These are phyloP conservation scores for Pseudogymnoascus pannorum DNA, from an alignment of 2,329 filamentous ascomycete genomes.

Conservation along the genomic window DNA sequence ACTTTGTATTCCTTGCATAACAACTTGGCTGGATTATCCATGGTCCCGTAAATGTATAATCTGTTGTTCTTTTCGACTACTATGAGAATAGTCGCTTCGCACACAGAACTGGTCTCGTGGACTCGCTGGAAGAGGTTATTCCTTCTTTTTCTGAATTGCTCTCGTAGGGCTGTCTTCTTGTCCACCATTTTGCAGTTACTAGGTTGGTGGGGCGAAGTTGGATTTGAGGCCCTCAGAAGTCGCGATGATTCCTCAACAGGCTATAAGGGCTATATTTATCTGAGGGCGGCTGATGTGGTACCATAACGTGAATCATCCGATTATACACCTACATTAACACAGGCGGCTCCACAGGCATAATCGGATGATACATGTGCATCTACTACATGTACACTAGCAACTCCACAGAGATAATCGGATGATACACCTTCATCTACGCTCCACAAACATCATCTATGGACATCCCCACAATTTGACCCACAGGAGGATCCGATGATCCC, in stretches of 20 bases:
- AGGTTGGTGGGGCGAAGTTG: not conserved
- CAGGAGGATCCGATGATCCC: no score
- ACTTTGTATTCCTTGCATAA: slow-evolving; percentile 12
- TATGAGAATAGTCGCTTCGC: slow-evolving; percentile 12
- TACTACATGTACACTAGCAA: not conserved
- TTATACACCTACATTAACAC: not conserved
- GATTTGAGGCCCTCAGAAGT: not conserved
- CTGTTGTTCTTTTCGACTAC: slow-evolving; percentile 14
- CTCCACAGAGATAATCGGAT: no score
- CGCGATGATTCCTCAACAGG: not conserved
- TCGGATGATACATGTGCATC: not conserved
- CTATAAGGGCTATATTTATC: not conserved
- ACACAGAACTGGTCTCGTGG: slow-evolving; percentile 10
- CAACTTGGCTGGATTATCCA: slow-evolving; percentile 1
- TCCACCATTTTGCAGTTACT: not conserved
- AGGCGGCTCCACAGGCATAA: not conserved
- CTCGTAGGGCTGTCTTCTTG: not conserved
- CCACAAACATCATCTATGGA: no score
- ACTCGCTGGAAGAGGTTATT: slow-evolving; percentile 12
- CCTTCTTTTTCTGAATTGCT: slow-evolving; percentile 13
- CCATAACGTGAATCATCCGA: not conserved
- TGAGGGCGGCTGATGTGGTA: not conserved
- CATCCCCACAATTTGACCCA: no score
- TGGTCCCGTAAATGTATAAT: slow-evolving; percentile 13
- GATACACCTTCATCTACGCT: no score